Percentiles rank a stretch among this genome's conserved stretches.
phyloP scores from a whole-genome alignment of 768 basidiomycete genomes.

The Russula sp. region DNA sequence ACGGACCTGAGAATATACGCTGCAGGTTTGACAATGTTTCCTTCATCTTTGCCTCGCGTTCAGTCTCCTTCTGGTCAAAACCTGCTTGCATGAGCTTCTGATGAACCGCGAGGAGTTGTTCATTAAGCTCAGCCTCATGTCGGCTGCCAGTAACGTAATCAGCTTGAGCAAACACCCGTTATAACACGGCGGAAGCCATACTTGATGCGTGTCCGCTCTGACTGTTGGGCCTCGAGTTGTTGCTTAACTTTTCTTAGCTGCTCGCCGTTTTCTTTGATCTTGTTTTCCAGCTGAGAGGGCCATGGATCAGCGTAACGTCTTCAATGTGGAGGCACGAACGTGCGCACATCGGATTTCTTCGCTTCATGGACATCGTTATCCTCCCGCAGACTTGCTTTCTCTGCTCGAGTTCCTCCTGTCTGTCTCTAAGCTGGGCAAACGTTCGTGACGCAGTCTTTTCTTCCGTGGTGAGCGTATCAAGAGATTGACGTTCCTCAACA shows the following conservation, averaged over 20 bases:
- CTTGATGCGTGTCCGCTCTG: slow-evolving; percentile 79
- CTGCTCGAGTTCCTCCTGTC: slow-evolving; percentile 59
- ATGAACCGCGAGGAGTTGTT: slow-evolving; percentile 80
- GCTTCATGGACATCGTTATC: slow-evolving; percentile 50
- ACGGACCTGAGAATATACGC: slow-evolving; percentile 80
- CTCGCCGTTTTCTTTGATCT: slow-evolving; percentile 50
- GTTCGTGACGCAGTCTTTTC: slow-evolving; percentile 70
- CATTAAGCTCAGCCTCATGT: slow-evolving; percentile 87
- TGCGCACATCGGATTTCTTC: slow-evolving; percentile 57
- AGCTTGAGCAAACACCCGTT: background rate
- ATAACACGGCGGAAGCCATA: slow-evolving; percentile 39
- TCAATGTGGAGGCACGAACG: background rate
- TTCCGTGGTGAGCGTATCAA: slow-evolving; percentile 80
- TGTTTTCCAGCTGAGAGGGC: slow-evolving; percentile 53
- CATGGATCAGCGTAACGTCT: slow-evolving; percentile 5
- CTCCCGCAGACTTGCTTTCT: slow-evolving; percentile 52
- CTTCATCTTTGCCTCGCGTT: slow-evolving; percentile 78
- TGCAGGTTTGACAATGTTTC: slow-evolving; percentile 83
- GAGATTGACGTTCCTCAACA: slow-evolving; percentile 80
- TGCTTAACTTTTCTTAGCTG: slow-evolving; percentile 67
- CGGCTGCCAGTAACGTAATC: slow-evolving; percentile 50
- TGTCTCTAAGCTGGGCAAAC: slow-evolving; percentile 63
- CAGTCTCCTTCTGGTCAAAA: slow-evolving; percentile 81
- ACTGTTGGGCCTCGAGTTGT: slow-evolving; percentile 80
- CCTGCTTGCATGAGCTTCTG: slow-evolving; percentile 87